Evolutionary conservation across 768 basidiomycete genomes (phyloP), one percentile per base, ranked within the genome.

Genomic region (Boletus bicolor): DNA sequence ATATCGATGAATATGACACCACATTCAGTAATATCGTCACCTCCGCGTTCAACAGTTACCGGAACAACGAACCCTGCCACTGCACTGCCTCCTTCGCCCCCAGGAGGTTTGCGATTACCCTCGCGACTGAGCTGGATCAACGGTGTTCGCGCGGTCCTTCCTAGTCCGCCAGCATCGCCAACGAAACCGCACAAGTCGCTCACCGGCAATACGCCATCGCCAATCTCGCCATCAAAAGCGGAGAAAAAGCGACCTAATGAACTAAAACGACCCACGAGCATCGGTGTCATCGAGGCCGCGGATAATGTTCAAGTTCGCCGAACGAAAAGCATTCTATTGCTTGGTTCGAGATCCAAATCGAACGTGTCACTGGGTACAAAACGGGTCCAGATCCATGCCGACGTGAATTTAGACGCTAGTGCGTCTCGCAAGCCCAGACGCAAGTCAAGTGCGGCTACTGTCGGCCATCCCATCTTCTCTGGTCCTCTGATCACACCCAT

Each of bases 281-380:
- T 70, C 42, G 61, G 70, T 3, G 61, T 70, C n/a, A 62, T 72
- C 10, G 70, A 70, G 39, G 70, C 68, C 42, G 64, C 68, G 19
- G 68, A 66, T 28, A 57, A 62, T 12, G 48, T 44, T 0, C 60
- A 64, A 10, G 64, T 64, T n/a, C 64, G 64, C 28, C 60, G 66
- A 17, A 71, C 71, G 30, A 71, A 71, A 38, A 71, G 69, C 49
- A 71, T 72, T 1, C 19, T 72, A 0, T n/a, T 72, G n/a, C 64
- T 71, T 1, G 63, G 67, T 12, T 61, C 71, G 35, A 53, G 57
- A 51, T 65, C 67, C 4, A 68, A 70, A 53, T 60, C 64, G 26
- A 57, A 42, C 28, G 36, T 17, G 24, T 69, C 64, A 3, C 54
- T 68, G 10, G 61, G 54, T 4, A 54, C 48, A 14, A 70, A 70